A percentile compares a stretch with the other conserved stretches of the same genome.
phyloP scores from a whole-genome alignment of 23 red algal genomes.

The Agarophyton chilense region DNA sequence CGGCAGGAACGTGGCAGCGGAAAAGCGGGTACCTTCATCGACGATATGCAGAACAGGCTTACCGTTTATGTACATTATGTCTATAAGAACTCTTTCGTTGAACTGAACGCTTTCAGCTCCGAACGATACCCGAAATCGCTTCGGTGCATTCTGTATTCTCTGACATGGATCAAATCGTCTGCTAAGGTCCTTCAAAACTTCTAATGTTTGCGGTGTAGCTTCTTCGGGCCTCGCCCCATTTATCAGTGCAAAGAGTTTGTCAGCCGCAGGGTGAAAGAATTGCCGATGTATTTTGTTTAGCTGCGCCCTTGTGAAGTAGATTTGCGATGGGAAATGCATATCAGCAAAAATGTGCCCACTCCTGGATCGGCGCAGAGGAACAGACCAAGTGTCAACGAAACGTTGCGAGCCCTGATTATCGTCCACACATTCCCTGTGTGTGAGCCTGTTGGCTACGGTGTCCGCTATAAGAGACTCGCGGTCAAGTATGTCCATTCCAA shows the following conservation, averaged over 20 bases:
- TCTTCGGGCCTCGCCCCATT: constrained; percentile 27
- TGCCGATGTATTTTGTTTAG: constrained; percentile 39
- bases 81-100: constrained; percentile 31
- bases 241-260: constrained; percentile 22
- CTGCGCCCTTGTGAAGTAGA: constrained; percentile 26
- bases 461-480: constrained; percentile 4
- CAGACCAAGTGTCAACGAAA: constrained; percentile 35
- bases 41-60: constrained; percentile 48
- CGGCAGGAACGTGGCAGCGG: too few species aligned
- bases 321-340: neutral
- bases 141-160: constrained; percentile 38
- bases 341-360: constrained; percentile 21
- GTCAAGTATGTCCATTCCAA: constrained; percentile 34
- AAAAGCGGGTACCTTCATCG: too few species aligned
- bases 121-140: constrained; percentile 25
- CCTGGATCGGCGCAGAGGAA: neutral
- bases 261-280: constrained; percentile 47
- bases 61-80: constrained; percentile 55
- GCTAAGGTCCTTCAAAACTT: constrained; percentile 9
- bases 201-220: constrained; percentile 5
- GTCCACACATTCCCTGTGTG: neutral
- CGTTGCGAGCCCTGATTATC: neutral
- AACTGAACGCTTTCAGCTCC: constrained; percentile 7
- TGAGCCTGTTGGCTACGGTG: neutral
- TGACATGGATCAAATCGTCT: constrained; percentile 48